Conservation (phyloP, 2,329 filamentous ascomycete species). For the Chrysoporthe cubensis region DNA sequence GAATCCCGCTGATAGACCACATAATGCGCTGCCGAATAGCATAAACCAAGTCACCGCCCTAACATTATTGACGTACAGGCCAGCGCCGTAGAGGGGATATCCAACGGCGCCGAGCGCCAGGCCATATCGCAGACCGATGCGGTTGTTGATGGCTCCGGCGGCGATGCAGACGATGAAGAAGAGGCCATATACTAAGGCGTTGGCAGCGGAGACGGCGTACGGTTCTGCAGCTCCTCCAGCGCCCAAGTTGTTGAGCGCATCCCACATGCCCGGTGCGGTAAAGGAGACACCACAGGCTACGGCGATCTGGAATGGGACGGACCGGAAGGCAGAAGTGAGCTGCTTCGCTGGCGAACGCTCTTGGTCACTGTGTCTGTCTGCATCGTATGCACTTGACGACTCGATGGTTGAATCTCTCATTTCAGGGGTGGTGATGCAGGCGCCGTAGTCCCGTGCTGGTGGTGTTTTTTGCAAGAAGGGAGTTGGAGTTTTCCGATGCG, state of each 20-base stretch:
- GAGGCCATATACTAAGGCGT: conserved; percentile 52
- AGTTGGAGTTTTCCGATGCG: neutral
- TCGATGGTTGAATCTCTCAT: neutral
- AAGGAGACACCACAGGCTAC: conserved; percentile 50
- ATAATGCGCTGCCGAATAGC: conserved; percentile 51
- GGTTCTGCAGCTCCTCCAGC: conserved; percentile 56
- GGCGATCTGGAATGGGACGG: conserved; percentile 27
- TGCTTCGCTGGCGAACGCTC: conserved; percentile 8
- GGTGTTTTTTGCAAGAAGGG: neutral
- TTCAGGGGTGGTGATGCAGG: neutral
- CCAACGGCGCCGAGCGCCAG: conserved; percentile 50
- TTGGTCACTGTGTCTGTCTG: conserved; percentile 16
- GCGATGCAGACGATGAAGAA: conserved; percentile 52
- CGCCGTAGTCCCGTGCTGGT: conserved; percentile 6
- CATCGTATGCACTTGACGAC: neutral
- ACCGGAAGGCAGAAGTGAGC: conserved; percentile 17
- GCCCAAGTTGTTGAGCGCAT: conserved; percentile 58
- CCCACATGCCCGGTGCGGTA: conserved; percentile 56
- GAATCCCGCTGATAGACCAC: conserved; percentile 52
- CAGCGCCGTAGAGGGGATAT: conserved; percentile 52
- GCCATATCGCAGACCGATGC: conserved; percentile 51
- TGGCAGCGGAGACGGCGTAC: conserved; percentile 56
- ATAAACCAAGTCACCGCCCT: conserved; percentile 58
- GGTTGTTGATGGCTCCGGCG: conserved; percentile 52
- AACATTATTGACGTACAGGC: conserved; percentile 53